Percentiles rank a stretch among this genome's conserved stretches.
These are phyloP conservation scores for Fagopyrum homotropicum DNA, from an alignment of 148 eudicot species.

Conservation along the genomic window DNA sequence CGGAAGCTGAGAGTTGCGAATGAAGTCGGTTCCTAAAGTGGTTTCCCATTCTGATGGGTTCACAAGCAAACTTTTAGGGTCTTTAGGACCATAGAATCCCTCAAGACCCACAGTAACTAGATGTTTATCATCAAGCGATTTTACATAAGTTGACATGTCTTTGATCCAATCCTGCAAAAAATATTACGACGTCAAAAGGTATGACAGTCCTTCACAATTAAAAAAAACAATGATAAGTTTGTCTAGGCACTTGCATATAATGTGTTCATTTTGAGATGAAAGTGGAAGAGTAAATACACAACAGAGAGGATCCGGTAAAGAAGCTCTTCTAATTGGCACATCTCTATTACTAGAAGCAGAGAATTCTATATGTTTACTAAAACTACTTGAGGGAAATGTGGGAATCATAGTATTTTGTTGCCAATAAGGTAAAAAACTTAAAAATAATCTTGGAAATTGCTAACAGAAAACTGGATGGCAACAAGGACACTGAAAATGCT, in stretches of 20 bases:
- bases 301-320: background rate
- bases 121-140: conserved; percentile 79
- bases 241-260: background rate
- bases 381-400: background rate
- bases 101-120: conserved; percentile 82
- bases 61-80: conserved; percentile 36
- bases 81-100: conserved; percentile 88
- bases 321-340: background rate
- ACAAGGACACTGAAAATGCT: conserved; percentile 19
- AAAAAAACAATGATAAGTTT: background rate
- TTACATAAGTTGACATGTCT: conserved; percentile 87
- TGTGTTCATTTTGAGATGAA: background rate
- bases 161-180: conserved; percentile 87
- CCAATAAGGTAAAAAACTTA: background rate
- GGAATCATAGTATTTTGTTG: background rate
- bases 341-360: background rate
- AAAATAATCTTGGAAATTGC: background rate
- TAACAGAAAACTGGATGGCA: background rate
- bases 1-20: conserved; percentile 77
- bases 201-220: background rate
- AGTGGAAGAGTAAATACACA: background rate
- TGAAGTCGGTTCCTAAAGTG: conserved; percentile 77
- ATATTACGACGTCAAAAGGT: background rate
- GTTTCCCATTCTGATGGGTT: conserved; percentile 82
- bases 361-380: background rate